phyloP scores from a whole-genome alignment of 2,329 filamentous ascomycete genomes.

The Keithomyces neogunnii region DNA sequence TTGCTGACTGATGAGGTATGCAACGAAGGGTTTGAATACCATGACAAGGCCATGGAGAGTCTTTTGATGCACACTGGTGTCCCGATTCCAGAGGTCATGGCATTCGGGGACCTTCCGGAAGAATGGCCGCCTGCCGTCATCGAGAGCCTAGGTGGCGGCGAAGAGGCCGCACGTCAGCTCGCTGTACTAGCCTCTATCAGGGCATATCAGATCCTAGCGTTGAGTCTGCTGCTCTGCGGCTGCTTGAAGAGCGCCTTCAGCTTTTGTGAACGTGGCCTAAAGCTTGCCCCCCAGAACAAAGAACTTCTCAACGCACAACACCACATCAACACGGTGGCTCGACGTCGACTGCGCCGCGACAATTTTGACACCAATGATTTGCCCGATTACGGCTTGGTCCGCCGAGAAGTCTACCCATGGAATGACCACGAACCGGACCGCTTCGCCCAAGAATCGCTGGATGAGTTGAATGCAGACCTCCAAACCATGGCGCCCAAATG shows the following conservation, averaged over 20 bases:
- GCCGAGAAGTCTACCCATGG: constrained; percentile 64
- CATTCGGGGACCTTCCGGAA: constrained; percentile 31
- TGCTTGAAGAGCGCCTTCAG: constrained; percentile 59
- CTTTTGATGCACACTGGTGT: constrained; percentile 28
- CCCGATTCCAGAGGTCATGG: constrained; percentile 35
- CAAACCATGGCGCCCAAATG: constrained; percentile 67
- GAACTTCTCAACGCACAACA: constrained; percentile 46
- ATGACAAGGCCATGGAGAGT: constrained; percentile 54
- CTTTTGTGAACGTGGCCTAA: constrained; percentile 56
- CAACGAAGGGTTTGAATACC: constrained; percentile 76
- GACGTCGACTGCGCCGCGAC: constrained; percentile 36
- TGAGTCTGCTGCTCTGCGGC: constrained; percentile 54
- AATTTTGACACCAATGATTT: constrained; percentile 45
- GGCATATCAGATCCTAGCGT: constrained; percentile 50
- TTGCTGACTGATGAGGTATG: constrained; percentile 73
- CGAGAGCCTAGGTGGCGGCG: constrained; percentile 23
- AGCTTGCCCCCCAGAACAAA: constrained; percentile 43
- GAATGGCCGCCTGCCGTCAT: constrained; percentile 24
- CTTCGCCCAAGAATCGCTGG: constrained; percentile 59
- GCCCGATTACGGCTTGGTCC: constrained; percentile 62
- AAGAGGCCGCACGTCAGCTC: constrained; percentile 29
- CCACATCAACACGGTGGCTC: constrained; percentile 45
- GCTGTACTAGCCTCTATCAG: constrained; percentile 43
- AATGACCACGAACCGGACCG: constrained; percentile 61
- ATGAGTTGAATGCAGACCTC: constrained; percentile 64